Evolutionary conservation across 2,329 filamentous ascomycete species (phyloP).

Genomic region (Teratosphaeria nubilosa): DNA sequence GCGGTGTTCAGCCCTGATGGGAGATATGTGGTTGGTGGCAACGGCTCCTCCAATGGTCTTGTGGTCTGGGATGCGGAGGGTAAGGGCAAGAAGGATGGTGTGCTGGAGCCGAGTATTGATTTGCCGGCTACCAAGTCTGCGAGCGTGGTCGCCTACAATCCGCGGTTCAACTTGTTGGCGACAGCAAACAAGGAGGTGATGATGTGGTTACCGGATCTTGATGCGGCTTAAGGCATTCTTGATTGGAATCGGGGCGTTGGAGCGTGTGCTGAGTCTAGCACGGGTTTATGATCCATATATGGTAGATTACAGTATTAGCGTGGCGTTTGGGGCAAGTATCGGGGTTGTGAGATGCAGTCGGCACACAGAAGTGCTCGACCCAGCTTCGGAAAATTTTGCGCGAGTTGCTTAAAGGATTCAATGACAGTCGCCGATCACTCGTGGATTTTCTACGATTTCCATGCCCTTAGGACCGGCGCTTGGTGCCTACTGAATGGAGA

Average conservation of each 20-base stretch:
- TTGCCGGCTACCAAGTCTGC: slow-evolving; percentile 55
- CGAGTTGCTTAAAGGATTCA: too few relatives aligned
- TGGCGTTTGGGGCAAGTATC: neutral
- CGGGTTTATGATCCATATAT: neutral
- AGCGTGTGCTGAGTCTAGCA: neutral
- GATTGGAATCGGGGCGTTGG: neutral
- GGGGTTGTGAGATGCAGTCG: too few relatives aligned
- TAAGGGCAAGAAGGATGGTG: slow-evolving; percentile 42
- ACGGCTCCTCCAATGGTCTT: slow-evolving; percentile 53
- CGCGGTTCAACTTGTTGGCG: slow-evolving; percentile 81
- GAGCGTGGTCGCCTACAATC: slow-evolving; percentile 77
- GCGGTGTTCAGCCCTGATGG: slow-evolving; percentile 86
- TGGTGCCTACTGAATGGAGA: too few relatives aligned
- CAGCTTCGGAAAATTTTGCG: too few relatives aligned
- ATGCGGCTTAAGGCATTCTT: slow-evolving; percentile 13
- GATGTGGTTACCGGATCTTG: slow-evolving; percentile 39
- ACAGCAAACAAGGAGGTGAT: slow-evolving; percentile 72
- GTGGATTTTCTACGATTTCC: too few relatives aligned
- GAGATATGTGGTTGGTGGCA: slow-evolving; percentile 77
- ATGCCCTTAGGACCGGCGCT: too few relatives aligned
- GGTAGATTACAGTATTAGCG: neutral
- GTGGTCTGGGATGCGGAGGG: slow-evolving; percentile 75
- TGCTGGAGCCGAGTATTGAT: slow-evolving; percentile 53
- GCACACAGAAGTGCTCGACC: too few relatives aligned
- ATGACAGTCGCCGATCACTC: too few relatives aligned